These are phyloP conservation scores for Parachaetomium inaequale DNA, from an alignment of 495 filamentous ascomycete genomes.

Conservation along the genomic window DNA sequence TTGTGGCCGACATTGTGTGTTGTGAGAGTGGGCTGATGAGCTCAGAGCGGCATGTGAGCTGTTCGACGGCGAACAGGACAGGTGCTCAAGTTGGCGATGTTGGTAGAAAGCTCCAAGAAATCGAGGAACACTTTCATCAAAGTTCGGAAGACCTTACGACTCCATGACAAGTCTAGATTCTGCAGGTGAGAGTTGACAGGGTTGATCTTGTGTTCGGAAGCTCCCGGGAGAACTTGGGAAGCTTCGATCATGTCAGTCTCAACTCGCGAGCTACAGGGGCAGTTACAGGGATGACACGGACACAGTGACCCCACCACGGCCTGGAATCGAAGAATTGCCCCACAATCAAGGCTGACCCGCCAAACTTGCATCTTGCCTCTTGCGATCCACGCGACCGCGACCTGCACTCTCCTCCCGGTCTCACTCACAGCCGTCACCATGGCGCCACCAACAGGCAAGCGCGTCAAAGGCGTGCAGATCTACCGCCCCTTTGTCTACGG, in stretches of 20 bases:
- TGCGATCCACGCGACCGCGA: background rate
- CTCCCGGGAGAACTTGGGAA: background rate
- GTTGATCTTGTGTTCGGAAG: background rate
- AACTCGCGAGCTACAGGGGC: background rate
- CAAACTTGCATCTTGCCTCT: background rate
- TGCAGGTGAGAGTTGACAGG: no score
- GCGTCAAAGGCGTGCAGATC: constrained; percentile 66
- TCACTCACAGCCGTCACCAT: constrained; percentile 28
- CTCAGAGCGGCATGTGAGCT: constrained; percentile 8
- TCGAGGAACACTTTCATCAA: background rate
- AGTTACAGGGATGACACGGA: constrained; percentile 21
- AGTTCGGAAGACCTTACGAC: no score
- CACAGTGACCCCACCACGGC: background rate
- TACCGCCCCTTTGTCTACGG: constrained; percentile 81
- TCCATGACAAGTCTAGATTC: no score
- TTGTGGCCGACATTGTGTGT: constrained; percentile 42
- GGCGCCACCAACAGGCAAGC: constrained; percentile 54
- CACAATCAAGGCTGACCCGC: constrained; percentile 26
- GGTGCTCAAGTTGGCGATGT: background rate
- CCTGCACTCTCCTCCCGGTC: background rate
- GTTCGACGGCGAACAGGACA: background rate
- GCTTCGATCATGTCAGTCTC: constrained; percentile 1
- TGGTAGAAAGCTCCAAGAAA: background rate
- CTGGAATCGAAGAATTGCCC: constrained; percentile 8
- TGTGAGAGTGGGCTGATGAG: background rate